Conservation (phyloP, 768 basidiomycete species). For the Dendrothele bispora region DNA sequence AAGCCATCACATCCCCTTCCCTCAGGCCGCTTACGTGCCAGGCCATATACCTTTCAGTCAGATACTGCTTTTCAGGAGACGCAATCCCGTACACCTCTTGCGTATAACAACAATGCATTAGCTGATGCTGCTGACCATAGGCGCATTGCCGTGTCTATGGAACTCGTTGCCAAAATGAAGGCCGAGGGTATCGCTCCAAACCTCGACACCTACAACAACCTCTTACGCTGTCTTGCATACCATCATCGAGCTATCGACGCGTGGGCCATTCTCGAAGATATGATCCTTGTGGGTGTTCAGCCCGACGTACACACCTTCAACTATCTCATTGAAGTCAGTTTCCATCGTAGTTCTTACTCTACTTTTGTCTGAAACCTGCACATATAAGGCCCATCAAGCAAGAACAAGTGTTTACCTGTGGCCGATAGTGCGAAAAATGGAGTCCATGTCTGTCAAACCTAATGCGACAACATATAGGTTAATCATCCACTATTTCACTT, state of each 20-base stretch:
- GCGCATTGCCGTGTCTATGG: slow-evolving; percentile 40
- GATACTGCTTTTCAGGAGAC: slow-evolving; percentile 25
- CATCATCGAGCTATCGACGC: slow-evolving; percentile 49
- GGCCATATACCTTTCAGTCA: slow-evolving; percentile 11
- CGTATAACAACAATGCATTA: slow-evolving; percentile 34
- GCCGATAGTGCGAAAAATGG: slow-evolving; percentile 57
- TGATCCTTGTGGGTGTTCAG: slow-evolving; percentile 48
- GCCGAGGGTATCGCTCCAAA: slow-evolving; percentile 50
- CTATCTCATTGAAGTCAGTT: slow-evolving; percentile 55
- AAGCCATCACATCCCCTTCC: not conserved
- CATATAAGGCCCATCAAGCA: slow-evolving; percentile 45
- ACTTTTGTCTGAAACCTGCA: slow-evolving; percentile 11
- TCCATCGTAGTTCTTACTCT: not conserved
- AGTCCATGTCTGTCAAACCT: slow-evolving; percentile 44
- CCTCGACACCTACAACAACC: slow-evolving; percentile 51
- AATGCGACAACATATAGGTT: slow-evolving; percentile 52
- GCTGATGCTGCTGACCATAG: slow-evolving; percentile 35
- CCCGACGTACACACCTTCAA: slow-evolving; percentile 57
- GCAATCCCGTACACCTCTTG: slow-evolving; percentile 16
- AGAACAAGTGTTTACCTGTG: slow-evolving; percentile 40
- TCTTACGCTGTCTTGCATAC: slow-evolving; percentile 50
- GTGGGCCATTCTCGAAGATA: slow-evolving; percentile 70
- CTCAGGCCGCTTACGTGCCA: slow-evolving; percentile 2
- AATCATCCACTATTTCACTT: slow-evolving; percentile 48
- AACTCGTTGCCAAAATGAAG: slow-evolving; percentile 60